Evolutionary conservation across 495 filamentous ascomycete species (phyloP), one percentile per base, ranked within the genome.

Genomic region (Chaetomium cochliodes): DNA sequence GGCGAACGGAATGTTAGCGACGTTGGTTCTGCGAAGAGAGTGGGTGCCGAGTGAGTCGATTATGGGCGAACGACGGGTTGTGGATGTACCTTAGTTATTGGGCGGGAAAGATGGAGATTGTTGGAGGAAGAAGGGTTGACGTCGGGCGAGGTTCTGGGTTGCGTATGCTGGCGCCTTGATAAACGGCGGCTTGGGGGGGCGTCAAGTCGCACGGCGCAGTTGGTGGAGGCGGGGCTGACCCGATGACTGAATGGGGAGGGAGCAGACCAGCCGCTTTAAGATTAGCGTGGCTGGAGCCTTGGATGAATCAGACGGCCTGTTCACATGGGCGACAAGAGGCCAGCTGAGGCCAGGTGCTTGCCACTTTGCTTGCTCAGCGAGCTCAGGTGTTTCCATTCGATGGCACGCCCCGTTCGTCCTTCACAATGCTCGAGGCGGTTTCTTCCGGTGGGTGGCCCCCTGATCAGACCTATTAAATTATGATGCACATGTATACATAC

Each of bases 281-380:
- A 15, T 56, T 70, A 62, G 65, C 57, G 50, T 16, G 13, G 12
- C 30, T 7, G 26, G n/a, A 37, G 47, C 65, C 46, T 65, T 55
- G 68, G 68, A 37, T 72, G 70, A 72, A 72, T 72, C 68, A 72
- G 61, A 63, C 64, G 70, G 70, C n/a, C 47, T 58, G 71, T 62
- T 70, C 71, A 72, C 71, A 72, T 73, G 71, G 66, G 25, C 3
- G 26, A 22, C 5, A 1, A 5, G 9, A 12, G 33, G 33, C 33
- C 33, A 11, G 33, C 33, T 37, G 33, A 37, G 57, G 30, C 58
- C 64, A 59, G 59, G 47, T 63, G 54, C 39, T 53, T 28, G 52
- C 50, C 22, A 13, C 22, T 37, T 58, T 58, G 25, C 50, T 23
- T 33, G 60, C 58, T 68, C 62, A 58, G 58, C 49, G 33, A 63